Conservation (phyloP, 345 rosid species). For the Salix udensis region DNA sequence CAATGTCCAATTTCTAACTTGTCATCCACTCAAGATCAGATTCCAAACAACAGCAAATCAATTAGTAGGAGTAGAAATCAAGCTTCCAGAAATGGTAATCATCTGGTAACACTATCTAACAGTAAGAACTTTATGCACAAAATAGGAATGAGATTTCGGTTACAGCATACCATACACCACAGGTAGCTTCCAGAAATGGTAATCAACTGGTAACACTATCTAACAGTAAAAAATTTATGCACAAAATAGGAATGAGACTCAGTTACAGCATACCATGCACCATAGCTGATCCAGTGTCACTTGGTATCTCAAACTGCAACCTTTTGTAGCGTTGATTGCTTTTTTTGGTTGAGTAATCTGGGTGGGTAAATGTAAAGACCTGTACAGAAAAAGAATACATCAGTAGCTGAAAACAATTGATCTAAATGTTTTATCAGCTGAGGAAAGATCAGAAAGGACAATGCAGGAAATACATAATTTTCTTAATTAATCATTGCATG, state of each 20-base stretch:
- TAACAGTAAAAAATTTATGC: neutral
- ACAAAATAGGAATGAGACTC: neutral
- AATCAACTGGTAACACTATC: neutral
- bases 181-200: neutral
- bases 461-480: neutral
- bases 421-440: neutral
- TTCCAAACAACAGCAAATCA: neutral
- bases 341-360: constrained; percentile 50
- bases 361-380: constrained; percentile 94
- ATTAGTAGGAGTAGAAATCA: neutral
- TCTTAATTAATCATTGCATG: neutral
- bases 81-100: neutral
- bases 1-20: neutral
- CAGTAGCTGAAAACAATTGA: constrained; percentile 8
- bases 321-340: constrained; percentile 77
- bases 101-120: neutral
- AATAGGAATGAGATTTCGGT: neutral
- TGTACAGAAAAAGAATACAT: constrained; percentile 24
- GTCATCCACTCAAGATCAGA: neutral
- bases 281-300: constrained; percentile 72
- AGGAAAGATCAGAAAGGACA: neutral
- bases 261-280: constrained; percentile 65
- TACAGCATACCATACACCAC: too few species aligned
- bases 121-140: neutral
- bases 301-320: constrained; percentile 65